Conservation (phyloP, 768 basidiomycete genomes). For the Tricholoma furcatifolium region DNA sequence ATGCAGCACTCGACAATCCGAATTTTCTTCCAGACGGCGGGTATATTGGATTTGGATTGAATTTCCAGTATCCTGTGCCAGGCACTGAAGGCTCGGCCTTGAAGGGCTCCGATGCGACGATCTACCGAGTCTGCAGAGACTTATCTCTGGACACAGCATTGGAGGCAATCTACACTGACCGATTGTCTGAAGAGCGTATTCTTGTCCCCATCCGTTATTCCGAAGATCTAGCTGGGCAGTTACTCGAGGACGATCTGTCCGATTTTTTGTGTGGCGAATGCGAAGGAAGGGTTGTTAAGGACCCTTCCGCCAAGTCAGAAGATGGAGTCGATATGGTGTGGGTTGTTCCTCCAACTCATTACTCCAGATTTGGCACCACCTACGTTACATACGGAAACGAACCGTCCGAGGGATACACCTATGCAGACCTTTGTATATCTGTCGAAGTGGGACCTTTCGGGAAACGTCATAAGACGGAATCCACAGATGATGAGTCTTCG, state of each 20-base stretch:
- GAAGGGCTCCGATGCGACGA: slow-evolving; percentile 28
- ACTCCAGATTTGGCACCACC: background rate
- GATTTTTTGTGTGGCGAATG: background rate
- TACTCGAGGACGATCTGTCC: background rate
- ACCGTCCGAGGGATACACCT: background rate
- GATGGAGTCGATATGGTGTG: background rate
- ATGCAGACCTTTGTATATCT: slow-evolving; percentile 8
- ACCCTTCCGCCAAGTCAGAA: background rate
- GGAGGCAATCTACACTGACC: background rate
- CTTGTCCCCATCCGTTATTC: background rate
- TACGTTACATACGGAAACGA: slow-evolving; percentile 11
- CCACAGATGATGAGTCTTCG: no score
- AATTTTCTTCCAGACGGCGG: slow-evolving; percentile 39
- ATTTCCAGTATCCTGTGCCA: slow-evolving; percentile 30
- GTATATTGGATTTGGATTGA: slow-evolving; percentile 38
- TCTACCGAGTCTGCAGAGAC: slow-evolving; percentile 19
- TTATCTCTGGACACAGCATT: slow-evolving; percentile 14
- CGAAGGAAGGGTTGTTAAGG: background rate
- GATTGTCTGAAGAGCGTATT: background rate
- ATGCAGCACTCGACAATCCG: no score
- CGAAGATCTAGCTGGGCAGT: background rate
- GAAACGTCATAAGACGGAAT: background rate
- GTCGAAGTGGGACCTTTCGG: background rate
- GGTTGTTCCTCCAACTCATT: slow-evolving; percentile 5
- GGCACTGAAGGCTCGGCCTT: slow-evolving; percentile 18